phyloP scores from a whole-genome alignment of 352 stramenopile species.

The Phytophthora foliorum region DNA sequence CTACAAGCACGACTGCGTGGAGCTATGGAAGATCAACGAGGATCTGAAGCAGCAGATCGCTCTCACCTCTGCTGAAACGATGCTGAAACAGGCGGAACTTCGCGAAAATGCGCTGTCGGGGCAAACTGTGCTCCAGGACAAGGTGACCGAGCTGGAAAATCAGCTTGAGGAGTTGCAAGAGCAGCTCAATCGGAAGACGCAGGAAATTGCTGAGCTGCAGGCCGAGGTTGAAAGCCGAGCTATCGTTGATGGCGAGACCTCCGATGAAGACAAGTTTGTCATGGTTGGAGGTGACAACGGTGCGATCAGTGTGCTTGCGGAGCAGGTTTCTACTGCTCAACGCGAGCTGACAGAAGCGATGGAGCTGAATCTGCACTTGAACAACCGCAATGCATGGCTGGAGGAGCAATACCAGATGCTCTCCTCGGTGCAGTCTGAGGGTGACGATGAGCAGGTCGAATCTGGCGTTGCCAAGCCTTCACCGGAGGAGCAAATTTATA shows the following conservation, averaged over 20 bases:
- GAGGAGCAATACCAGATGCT: conserved; percentile 77
- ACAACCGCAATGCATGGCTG: conserved; percentile 80
- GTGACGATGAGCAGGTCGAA: conserved; percentile 46
- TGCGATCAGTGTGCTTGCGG: conserved; percentile 70
- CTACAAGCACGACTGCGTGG: conserved; percentile 85
- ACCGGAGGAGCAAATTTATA: conserved; percentile 38
- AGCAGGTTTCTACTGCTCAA: conserved; percentile 77
- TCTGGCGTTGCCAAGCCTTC: conserved; percentile 27
- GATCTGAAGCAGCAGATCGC: conserved; percentile 83
- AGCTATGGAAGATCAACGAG: conserved; percentile 84
- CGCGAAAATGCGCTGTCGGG: conserved; percentile 64
- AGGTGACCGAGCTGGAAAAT: conserved; percentile 69
- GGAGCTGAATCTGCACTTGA: conserved; percentile 85
- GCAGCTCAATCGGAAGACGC: conserved; percentile 66
- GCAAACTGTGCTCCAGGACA: conserved; percentile 58
- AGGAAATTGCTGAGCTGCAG: conserved; percentile 56
- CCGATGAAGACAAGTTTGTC: conserved; percentile 54
- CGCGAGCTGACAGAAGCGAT: conserved; percentile 85
- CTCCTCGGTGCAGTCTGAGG: conserved; percentile 42
- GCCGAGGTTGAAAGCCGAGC: conserved; percentile 29
- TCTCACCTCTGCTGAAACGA: conserved; percentile 61
- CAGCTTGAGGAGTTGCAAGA: conserved; percentile 70
- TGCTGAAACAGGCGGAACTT: conserved; percentile 67
- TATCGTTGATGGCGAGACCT: conserved; percentile 25
- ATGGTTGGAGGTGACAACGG: conserved; percentile 53